A percentile compares a stretch with the other conserved stretches of the same genome.
phyloP scores from a whole-genome alignment of 1,284 basidiomycete genomes.

The Neonothopanus nambi region DNA sequence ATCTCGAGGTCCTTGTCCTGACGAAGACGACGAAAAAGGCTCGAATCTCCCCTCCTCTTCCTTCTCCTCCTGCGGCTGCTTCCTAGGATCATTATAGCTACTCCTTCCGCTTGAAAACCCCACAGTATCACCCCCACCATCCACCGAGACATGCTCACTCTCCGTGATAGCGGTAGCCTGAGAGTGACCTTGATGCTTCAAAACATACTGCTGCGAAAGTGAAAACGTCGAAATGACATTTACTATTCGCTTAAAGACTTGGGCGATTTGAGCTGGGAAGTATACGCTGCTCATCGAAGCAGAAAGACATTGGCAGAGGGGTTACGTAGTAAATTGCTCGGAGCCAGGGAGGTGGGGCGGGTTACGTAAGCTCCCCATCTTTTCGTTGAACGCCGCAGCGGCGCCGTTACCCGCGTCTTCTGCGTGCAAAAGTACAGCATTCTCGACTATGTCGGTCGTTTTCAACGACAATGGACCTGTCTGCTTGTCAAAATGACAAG shows the following conservation, averaged over 20 bases:
- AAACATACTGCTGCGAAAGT: slow-evolving; percentile 60
- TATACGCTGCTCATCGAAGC: slow-evolving; percentile 54
- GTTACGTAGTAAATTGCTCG: no score
- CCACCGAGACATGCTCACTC: slow-evolving; percentile 2
- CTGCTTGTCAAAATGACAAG: slow-evolving; percentile 85
- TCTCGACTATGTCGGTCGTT: slow-evolving; percentile 35
- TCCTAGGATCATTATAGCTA: slow-evolving; percentile 8
- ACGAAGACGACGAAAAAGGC: no score
- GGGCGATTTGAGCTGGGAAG: slow-evolving; percentile 57
- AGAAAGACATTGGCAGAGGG: background rate
- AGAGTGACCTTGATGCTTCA: slow-evolving; percentile 23
- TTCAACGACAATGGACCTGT: slow-evolving; percentile 81
- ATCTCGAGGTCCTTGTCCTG: slow-evolving; percentile 32
- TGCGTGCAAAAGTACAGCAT: slow-evolving; percentile 23
- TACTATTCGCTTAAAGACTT: slow-evolving; percentile 61
- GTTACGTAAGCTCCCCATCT: no score
- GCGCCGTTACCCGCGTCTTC: slow-evolving; percentile 5
- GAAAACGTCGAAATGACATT: slow-evolving; percentile 67
- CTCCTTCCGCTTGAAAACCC: background rate
- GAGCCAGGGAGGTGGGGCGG: no score
- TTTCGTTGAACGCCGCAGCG: no score
- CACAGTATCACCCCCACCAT: background rate
- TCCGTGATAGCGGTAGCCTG: background rate
- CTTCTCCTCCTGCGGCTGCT: slow-evolving; percentile 14
- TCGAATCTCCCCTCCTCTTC: slow-evolving; percentile 17